Percentiles rank a stretch among this genome's conserved stretches.
phyloP scores from a whole-genome alignment of 345 rosid species.

The Microcos paniculata region DNA sequence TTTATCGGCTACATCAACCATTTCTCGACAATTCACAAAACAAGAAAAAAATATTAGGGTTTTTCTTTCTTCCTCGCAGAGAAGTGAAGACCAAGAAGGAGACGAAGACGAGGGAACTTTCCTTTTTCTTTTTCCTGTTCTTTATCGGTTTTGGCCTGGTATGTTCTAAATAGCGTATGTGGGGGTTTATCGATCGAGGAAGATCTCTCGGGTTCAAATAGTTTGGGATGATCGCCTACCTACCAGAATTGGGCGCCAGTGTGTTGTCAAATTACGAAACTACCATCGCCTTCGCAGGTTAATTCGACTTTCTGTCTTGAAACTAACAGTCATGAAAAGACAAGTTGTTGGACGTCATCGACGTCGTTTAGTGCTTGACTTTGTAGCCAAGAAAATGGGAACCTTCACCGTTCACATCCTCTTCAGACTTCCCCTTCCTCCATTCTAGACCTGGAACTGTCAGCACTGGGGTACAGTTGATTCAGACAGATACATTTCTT shows the following conservation, averaged over 20 bases:
- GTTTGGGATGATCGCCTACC: background rate
- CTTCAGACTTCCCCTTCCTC: background rate
- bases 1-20: constrained; percentile 88
- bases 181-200: background rate
- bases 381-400: background rate
- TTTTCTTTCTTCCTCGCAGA: background rate
- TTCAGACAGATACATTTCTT: too few species aligned
- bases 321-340: background rate
- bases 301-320: background rate
- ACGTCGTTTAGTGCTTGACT: background rate
- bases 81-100: background rate
- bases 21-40: constrained; percentile 25
- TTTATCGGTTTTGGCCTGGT: background rate
- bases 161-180: background rate
- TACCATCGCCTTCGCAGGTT: background rate
- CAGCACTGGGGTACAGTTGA: background rate
- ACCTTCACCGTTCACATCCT: too few species aligned
- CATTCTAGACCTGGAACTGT: background rate
- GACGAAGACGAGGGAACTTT: background rate
- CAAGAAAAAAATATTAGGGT: background rate
- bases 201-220: background rate
- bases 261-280: background rate
- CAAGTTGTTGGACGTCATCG: too few species aligned
- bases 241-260: constrained; percentile 2
- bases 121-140: background rate